Evolutionary conservation across 371 early-diverging fungal genomes (phyloP).

Genomic region (Circinella minor): DNA sequence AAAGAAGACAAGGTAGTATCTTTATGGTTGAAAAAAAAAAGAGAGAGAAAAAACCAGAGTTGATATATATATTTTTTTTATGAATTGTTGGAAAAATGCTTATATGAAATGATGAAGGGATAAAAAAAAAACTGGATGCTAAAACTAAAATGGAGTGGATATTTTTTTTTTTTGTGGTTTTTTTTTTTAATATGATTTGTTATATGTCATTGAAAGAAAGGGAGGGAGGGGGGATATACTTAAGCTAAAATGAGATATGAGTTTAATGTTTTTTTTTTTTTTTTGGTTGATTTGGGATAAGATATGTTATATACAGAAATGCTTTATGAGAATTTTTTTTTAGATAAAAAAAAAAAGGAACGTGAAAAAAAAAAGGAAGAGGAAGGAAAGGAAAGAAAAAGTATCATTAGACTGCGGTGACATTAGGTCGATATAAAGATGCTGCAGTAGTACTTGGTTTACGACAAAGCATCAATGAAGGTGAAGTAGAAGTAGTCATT

Average conservation of each 20-base stretch:
- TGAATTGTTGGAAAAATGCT: too few relatives aligned
- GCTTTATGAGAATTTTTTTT: neutral
- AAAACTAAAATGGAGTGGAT: too few relatives aligned
- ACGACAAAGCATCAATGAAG: neutral
- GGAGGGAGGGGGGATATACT: neutral
- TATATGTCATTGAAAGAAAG: neutral
- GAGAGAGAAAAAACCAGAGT: too few relatives aligned
- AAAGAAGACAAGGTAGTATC: too few relatives aligned
- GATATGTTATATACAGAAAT: conserved; percentile 2
- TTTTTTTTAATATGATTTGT: too few relatives aligned
- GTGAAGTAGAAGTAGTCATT: neutral
- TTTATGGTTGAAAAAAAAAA: too few relatives aligned
- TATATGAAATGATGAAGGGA: too few relatives aligned
- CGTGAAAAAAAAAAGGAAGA: neutral
- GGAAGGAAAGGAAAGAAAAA: neutral
- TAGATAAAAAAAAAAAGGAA: neutral
- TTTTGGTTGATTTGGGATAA: neutral
- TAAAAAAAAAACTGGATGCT: too few relatives aligned
- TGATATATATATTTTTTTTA: too few relatives aligned
- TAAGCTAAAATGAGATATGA: neutral
- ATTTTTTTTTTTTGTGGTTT: too few relatives aligned
- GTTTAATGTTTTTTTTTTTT: too few relatives aligned
- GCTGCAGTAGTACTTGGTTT: neutral
- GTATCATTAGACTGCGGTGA: neutral
- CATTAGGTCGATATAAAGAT: neutral